Percentiles rank a stretch among this genome's conserved stretches.
Evolutionary conservation across 345 rosid genomes (phyloP).

Genomic region (Aquilaria yunnanensis): DNA sequence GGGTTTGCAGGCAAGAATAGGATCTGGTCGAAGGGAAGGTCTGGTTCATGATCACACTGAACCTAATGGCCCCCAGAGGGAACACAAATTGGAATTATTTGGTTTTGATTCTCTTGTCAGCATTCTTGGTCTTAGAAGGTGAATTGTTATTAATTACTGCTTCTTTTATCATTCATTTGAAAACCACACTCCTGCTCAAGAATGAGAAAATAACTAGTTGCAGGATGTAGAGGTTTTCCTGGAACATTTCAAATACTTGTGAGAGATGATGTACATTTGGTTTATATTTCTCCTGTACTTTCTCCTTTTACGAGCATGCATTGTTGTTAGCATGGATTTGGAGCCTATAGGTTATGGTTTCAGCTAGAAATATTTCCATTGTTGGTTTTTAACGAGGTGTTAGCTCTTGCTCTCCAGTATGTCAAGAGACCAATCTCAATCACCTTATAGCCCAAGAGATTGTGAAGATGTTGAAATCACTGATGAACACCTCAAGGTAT

Average conservation of each 20-base stretch:
- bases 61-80: constrained; percentile 44
- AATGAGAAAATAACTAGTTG: no score
- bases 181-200: no score
- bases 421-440: constrained; percentile 69
- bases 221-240: not conserved
- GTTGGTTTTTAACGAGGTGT: no score
- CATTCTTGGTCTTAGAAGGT: constrained; percentile 95
- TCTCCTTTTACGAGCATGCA: not conserved
- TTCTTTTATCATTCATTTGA: no score
- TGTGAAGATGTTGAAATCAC: constrained; percentile 57
- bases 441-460: constrained; percentile 87
- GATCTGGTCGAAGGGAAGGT: constrained; percentile 27
- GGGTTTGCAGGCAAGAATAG: constrained; percentile 27
- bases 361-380: no score
- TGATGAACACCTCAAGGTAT: constrained; percentile 56
- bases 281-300: no score
- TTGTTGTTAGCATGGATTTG: not conserved
- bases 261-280: no score
- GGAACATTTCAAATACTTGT: not conserved
- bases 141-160: not conserved
- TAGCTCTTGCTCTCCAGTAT: constrained; percentile 46
- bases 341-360: not conserved
- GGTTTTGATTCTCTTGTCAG: constrained; percentile 95
- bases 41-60: constrained; percentile 29
- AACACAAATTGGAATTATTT: constrained; percentile 76